phyloP scores from a whole-genome alignment of 2,329 filamentous ascomycete genomes.

The Metarhizium anisopliae region DNA sequence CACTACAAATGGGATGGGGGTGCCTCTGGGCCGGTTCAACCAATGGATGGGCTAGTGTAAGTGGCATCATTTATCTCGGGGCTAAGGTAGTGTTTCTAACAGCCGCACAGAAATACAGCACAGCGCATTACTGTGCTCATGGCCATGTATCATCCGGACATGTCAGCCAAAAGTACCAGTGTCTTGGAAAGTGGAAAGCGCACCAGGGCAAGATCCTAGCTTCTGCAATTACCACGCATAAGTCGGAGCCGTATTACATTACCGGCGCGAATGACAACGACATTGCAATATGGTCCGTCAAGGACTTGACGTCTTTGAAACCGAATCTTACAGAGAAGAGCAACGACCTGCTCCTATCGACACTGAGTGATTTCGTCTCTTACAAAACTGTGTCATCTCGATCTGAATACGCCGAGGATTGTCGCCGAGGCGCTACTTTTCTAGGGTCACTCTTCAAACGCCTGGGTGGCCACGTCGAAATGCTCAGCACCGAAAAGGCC shows the following conservation, averaged over 20 bases:
- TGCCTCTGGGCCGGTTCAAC: constrained; percentile 82
- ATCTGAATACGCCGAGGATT: constrained; percentile 81
- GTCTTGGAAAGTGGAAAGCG: constrained; percentile 68
- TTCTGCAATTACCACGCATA: constrained; percentile 64
- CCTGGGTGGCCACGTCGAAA: constrained; percentile 79
- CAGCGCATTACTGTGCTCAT: constrained; percentile 53
- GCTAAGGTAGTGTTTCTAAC: not conserved
- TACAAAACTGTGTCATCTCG: constrained; percentile 89
- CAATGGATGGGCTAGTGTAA: constrained; percentile 76
- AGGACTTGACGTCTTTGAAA: constrained; percentile 22
- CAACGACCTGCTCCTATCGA: constrained; percentile 55
- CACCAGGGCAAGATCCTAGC: constrained; percentile 83
- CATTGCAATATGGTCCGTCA: constrained; percentile 79
- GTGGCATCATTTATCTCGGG: constrained; percentile 14
- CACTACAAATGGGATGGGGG: constrained; percentile 76
- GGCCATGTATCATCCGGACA: constrained; percentile 36
- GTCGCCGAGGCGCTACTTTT: constrained; percentile 84
- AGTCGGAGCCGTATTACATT: constrained; percentile 73
- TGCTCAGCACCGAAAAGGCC: constrained; percentile 71
- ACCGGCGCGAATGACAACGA: constrained; percentile 90
- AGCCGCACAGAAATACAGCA: constrained; percentile 52
- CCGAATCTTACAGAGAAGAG: constrained; percentile 28
- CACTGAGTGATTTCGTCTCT: constrained; percentile 75
- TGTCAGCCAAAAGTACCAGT: constrained; percentile 74
- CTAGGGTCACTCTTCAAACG: constrained; percentile 85